phyloP scores from a whole-genome alignment of 2,329 filamentous ascomycete species.

The Tolypocladium inflatum region DNA sequence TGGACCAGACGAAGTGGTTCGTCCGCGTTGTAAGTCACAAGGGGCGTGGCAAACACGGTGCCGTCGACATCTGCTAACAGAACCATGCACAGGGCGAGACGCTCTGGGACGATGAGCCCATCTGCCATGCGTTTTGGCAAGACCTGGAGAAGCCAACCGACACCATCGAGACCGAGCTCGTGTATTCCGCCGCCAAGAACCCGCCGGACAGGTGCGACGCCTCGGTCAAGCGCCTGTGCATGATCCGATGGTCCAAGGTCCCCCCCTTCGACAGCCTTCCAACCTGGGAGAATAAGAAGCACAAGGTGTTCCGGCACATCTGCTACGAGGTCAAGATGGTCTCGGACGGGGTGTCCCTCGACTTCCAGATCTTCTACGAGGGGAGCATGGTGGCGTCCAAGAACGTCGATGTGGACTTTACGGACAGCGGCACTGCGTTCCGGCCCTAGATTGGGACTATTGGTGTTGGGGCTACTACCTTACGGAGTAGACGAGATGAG shows the following conservation, averaged over 20 bases:
- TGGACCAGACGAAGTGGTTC: conserved; percentile 19
- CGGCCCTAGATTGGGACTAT: too few relatives aligned
- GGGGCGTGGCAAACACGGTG: too few relatives aligned
- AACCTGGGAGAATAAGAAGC: conserved; percentile 3
- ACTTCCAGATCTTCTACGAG: conserved; percentile 6
- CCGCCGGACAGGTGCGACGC: conserved; percentile 3
- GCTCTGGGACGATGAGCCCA: neutral
- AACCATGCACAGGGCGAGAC: conserved; percentile 1
- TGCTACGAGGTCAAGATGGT: conserved; percentile 6
- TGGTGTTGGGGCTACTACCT: too few relatives aligned
- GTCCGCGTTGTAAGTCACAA: conserved; percentile 6
- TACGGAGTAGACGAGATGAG: too few relatives aligned
- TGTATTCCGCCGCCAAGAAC: neutral
- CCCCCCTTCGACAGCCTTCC: conserved; percentile 4
- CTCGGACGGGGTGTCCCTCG: conserved; percentile 5
- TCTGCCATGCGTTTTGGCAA: conserved; percentile 5
- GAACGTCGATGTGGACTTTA: conserved; percentile 6
- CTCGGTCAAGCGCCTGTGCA: conserved; percentile 6
- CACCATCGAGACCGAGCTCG: conserved; percentile 3
- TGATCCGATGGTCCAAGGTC: conserved; percentile 6
- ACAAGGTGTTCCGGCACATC: neutral
- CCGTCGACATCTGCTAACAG: neutral
- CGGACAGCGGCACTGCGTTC: neutral
- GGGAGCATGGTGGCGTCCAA: conserved; percentile 3
- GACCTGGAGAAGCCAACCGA: conserved; percentile 2